Conservation (phyloP, 192 early-diverging fungal species). For the Coemansia sp. region DNA sequence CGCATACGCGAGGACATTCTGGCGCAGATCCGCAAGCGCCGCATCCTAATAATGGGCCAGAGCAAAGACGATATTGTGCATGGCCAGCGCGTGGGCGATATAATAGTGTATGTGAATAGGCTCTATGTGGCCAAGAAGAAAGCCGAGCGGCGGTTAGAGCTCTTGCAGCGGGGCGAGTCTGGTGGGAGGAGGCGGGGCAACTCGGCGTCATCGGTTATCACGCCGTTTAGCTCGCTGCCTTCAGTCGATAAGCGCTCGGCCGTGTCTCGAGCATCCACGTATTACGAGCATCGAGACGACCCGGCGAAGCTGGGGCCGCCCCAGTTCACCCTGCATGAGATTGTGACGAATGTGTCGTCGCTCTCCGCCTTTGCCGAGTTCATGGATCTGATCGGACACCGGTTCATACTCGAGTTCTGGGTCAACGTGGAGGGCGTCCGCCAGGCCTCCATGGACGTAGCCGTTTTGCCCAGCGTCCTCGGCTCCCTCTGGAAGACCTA, state of each 20-base stretch:
- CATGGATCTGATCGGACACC: constrained; percentile 67
- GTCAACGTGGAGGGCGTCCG: constrained; percentile 66
- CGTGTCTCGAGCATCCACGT: constrained; percentile 37
- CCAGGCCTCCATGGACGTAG: not conserved
- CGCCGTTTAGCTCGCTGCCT: not conserved
- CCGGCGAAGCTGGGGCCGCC: constrained; percentile 44
- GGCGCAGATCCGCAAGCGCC: constrained; percentile 71
- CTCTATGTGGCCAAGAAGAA: constrained; percentile 69
- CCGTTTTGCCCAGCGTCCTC: constrained; percentile 33
- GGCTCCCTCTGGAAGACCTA: constrained; percentile 52
- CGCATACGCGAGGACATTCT: constrained; percentile 67
- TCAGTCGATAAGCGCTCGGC: not conserved
- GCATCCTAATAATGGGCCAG: constrained; percentile 56
- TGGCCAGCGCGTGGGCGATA: constrained; percentile 70
- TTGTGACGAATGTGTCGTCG: constrained; percentile 64
- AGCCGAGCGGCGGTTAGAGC: constrained; percentile 70
- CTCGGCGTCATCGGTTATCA: constrained; percentile 1
- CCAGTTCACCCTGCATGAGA: constrained; percentile 56
- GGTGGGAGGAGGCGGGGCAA: not conserved
- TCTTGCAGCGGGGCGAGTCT: constrained; percentile 44
- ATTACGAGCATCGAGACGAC: constrained; percentile 51
- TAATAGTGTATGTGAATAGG: constrained; percentile 71
- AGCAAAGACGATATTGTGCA: constrained; percentile 76
- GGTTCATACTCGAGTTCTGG: constrained; percentile 72
- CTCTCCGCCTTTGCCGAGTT: constrained; percentile 79